Base-by-base conservation (phyloP, 2,329 filamentous ascomycete genomes). In the Arthrobotrys sinensis region DNA sequence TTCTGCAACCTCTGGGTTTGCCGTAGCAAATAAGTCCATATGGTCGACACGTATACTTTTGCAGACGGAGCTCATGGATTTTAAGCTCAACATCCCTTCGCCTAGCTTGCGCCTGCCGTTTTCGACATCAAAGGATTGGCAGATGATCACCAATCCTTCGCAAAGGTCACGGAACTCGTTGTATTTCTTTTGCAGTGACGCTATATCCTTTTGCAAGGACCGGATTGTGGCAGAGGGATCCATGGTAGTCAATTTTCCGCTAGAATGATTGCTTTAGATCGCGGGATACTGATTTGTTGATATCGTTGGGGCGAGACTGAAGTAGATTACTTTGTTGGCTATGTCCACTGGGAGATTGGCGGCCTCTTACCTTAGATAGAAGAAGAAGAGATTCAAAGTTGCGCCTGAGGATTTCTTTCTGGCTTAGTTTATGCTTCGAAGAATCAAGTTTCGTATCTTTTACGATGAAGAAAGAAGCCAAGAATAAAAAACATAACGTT, bases 151-250 rank as follows among this genome's bases (percentile, higher is more conserved):
- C 1, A 57, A 8, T 0, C 52, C 52, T 21, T 57, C 52, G n/a
- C 19, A 57, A 2, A 19, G 14, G 32, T 38, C 52, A 7, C 52
- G 52, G 52, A 57, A 32, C 16, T 57, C 52, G 34, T 57, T 38
- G 32, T 36, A 38, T 57, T 38, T 57, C 1, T 57, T 38, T 21
- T 57, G 28, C 2, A 57, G 8, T 1, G 52, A 57, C 36, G n/a
- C 4, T 1, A 57, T 12, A 5, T 53, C 50, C 2, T 34, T 7
- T 10, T 53, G 50, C 7, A 53, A 11, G 5, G 4, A 6, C 14
- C 6, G 24, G 12, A 53, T 12, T n/a, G 52, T 38, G 7, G 32
- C n/a, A n/a, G 7, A 21, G 32, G n/a, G n/a, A 7, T 19, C 28
- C 6, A 4, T 21, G 32, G 14, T 2, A 14, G 2, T 6, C 14